Percentiles rank a stretch among this genome's conserved stretches.
These are phyloP conservation scores for Suillus ampliporus DNA, from an alignment of 768 basidiomycete genomes.

Conservation along the genomic window DNA sequence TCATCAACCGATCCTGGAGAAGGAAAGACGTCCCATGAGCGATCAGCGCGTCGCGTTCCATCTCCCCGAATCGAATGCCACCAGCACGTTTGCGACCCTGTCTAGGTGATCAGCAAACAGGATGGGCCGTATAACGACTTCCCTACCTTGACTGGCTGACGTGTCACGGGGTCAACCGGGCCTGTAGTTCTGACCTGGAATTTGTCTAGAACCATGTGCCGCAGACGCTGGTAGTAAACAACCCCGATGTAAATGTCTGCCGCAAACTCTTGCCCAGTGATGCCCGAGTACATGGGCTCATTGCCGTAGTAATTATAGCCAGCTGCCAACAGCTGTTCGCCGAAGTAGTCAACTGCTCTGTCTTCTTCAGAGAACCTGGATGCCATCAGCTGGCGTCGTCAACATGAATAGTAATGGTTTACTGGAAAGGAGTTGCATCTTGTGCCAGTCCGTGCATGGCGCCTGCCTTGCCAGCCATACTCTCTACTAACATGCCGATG, in stretches of 20 bases:
- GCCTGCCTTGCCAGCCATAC: conserved; percentile 99
- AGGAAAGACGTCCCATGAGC: conserved; percentile 99
- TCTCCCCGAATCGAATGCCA: conserved; percentile 99
- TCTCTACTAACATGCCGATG: conserved; percentile 99
- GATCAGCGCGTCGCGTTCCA: conserved; percentile 99
- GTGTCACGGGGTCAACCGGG: conserved; percentile 92
- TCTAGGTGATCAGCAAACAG: conserved; percentile 14
- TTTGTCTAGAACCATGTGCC: conserved; percentile 99
- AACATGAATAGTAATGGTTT: conserved; percentile 34
- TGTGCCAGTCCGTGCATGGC: conserved; percentile 98
- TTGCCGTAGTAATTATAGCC: conserved; percentile 99
- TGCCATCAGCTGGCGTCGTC: conserved; percentile 18
- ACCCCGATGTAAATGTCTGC: conserved; percentile 99
- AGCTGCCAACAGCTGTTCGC: conserved; percentile 88
- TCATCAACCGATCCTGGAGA: conserved; percentile 98
- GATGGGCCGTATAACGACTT: not conserved
- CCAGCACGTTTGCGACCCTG: conserved; percentile 98
- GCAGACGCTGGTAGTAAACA: conserved; percentile 97
- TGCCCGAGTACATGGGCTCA: conserved; percentile 99
- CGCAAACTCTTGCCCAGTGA: conserved; percentile 97
- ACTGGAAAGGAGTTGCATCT: conserved; percentile 99
- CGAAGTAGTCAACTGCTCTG: conserved; percentile 97
- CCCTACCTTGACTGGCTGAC: conserved; percentile 94
- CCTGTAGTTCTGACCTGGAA: conserved; percentile 99
- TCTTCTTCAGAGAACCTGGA: conserved; percentile 92